Percentiles rank a stretch among this genome's conserved stretches.
Conservation (phyloP, 1,284 basidiomycete genomes). For the Trichosporon faecale region DNA sequence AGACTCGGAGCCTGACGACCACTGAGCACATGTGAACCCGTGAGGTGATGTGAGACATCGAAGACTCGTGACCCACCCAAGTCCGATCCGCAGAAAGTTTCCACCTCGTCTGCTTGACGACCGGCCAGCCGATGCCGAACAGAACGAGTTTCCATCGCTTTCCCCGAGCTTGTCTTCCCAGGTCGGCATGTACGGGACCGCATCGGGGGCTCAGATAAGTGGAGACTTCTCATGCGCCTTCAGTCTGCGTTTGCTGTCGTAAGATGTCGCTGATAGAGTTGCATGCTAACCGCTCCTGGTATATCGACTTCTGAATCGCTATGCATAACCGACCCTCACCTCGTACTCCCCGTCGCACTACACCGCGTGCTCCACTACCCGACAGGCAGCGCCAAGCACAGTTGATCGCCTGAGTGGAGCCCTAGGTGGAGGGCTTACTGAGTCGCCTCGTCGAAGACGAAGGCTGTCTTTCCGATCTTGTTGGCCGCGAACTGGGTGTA, state of each 20-base stretch:
- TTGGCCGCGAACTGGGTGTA: conserved; percentile 46
- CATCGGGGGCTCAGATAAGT: neutral
- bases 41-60: neutral
- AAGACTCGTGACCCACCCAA: too few relatives aligned
- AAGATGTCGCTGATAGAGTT: neutral
- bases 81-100: neutral
- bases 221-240: neutral
- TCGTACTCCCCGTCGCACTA: too few relatives aligned
- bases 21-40: too few relatives aligned
- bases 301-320: neutral
- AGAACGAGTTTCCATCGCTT: neutral
- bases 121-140: neutral
- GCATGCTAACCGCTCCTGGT: neutral
- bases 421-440: neutral
- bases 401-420: neutral
- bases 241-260: neutral
- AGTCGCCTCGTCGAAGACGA: conserved; percentile 25
- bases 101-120: neutral
- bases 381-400: too few relatives aligned
- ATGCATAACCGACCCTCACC: neutral
- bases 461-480: conserved; percentile 48
- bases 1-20: neutral
- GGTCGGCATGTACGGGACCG: neutral
- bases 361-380: neutral
- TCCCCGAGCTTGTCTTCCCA: neutral